Evolutionary conservation across 257 asterid genomes (phyloP).

Genomic region (Plantago ovata): DNA sequence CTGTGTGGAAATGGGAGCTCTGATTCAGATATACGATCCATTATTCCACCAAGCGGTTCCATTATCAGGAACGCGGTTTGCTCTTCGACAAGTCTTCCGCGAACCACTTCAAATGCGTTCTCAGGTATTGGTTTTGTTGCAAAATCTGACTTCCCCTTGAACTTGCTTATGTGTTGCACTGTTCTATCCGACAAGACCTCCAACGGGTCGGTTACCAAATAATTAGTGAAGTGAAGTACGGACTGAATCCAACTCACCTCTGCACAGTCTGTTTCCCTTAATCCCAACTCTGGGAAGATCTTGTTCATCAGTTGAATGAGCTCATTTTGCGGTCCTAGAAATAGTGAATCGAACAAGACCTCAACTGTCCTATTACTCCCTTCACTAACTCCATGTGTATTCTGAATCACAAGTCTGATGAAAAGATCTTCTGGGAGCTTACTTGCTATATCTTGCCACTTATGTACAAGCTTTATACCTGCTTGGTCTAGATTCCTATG

Average conservation of each 20-base stretch:
- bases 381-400: neutral
- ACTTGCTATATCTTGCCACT: neutral
- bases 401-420: neutral
- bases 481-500: neutral
- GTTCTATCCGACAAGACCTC: constrained; percentile 27
- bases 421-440: neutral
- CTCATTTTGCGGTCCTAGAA: constrained; percentile 28
- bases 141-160: constrained; percentile 59
- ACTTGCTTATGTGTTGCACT: constrained; percentile 24
- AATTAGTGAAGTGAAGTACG: constrained; percentile 18
- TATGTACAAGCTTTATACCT: neutral
- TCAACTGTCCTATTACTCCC: neutral
- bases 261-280: constrained; percentile 27
- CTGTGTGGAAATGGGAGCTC: no score
- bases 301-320: constrained; percentile 19
- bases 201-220: constrained; percentile 13
- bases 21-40: no score
- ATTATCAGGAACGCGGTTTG: no score
- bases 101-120: constrained; percentile 22
- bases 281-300: constrained; percentile 36
- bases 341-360: constrained; percentile 30
- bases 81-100: constrained; percentile 25
- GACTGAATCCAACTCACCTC: constrained; percentile 62
- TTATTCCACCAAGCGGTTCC: no score
- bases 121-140: constrained; percentile 30